Base-by-base conservation (phyloP, 2,329 filamentous ascomycete species). In the Rhinocladiella mackenziei region DNA sequence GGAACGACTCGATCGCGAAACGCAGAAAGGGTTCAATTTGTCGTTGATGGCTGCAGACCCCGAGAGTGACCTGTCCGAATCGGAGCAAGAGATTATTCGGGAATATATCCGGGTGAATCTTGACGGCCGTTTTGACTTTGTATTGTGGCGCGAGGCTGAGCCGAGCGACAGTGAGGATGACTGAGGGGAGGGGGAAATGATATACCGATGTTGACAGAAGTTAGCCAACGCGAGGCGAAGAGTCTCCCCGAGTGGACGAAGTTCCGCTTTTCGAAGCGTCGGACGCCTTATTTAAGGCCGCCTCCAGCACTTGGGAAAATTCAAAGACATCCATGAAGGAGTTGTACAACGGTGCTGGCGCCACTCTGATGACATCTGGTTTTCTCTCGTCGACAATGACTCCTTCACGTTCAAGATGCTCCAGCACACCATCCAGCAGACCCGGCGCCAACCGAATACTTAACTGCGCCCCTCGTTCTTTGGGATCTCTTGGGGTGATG, bases 301-400 rank as follows among this genome's bases (percentile, higher is more conserved):
- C 35, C 30, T 48, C 45, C 25, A 56, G 39, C 4, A 53, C 48
- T 22, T 48, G 43, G 22, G 36, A 46, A 59, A 86, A 86, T 11
- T 65, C 62, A 68, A 67, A 80, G 5, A 89, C 81, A 56, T 95
- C 89, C 47, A 74, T 72, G 61, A 86, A 94, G 0, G 77, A 80
- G 58, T 91, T 91, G 66, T 94, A 95, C 54, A 95, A 63, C 6
- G 89, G 88, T 30, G 85, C 83, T 1, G 89, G 89, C 2, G 89
- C 87, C 1, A 94, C 80, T 1, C 89, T 73, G 38, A 95, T 82
- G 11, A 95, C 89, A 60, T 89, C 82, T 1, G 89, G 89, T 63
- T 86, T 86, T 47, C 89, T 73, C 73, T 92, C 85, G 61, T 95
- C 89, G 26, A 86, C 80, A 1, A 94, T 76, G 2, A 92, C 80